Percentiles rank a stretch among this genome's conserved stretches.
Evolutionary conservation across 2,329 filamentous ascomycete species (phyloP).

Genomic region (Calonectria pteridis): DNA sequence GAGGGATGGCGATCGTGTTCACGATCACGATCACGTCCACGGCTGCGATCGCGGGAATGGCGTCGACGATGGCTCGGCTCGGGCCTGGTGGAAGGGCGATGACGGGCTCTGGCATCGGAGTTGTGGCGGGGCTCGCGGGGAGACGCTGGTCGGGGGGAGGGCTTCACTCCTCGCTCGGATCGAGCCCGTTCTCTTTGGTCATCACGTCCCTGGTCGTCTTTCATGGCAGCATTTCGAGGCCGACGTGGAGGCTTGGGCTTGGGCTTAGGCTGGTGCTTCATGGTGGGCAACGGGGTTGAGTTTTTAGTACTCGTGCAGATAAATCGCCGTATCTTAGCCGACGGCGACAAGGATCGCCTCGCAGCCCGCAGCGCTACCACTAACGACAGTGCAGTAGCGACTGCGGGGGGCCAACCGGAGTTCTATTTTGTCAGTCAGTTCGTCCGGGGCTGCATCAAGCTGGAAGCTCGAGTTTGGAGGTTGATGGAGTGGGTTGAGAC

Average conservation of each 20-base stretch:
- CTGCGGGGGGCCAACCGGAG: slow-evolving; percentile 21
- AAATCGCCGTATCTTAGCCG: slow-evolving; percentile 57
- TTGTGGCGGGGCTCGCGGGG: slow-evolving; percentile 47
- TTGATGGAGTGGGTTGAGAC: not conserved
- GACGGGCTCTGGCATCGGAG: slow-evolving; percentile 46
- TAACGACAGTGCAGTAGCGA: slow-evolving; percentile 32
- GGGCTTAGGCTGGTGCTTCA: slow-evolving; percentile 48
- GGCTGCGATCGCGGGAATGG: slow-evolving; percentile 54
- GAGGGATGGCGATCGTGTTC: slow-evolving; percentile 48
- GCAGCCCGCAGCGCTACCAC: slow-evolving; percentile 35
- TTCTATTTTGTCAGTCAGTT: slow-evolving; percentile 12
- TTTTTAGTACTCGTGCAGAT: slow-evolving; percentile 53
- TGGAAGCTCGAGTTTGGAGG: not conserved
- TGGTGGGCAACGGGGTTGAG: slow-evolving; percentile 49
- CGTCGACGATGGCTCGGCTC: slow-evolving; percentile 52
- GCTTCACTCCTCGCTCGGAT: slow-evolving; percentile 50
- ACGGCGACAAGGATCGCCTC: slow-evolving; percentile 41
- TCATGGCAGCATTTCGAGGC: slow-evolving; percentile 57
- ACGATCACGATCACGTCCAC: slow-evolving; percentile 51
- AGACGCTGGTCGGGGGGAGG: slow-evolving; percentile 49
- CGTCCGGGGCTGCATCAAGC: not conserved
- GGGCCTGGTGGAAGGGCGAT: slow-evolving; percentile 49
- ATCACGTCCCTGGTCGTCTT: slow-evolving; percentile 52
- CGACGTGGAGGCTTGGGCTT: slow-evolving; percentile 50
- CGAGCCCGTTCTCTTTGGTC: slow-evolving; percentile 54